Evolutionary conservation across 305 asterid species (phyloP), one percentile per base, ranked within the genome.

Genomic region (Rubia balearica): DNA sequence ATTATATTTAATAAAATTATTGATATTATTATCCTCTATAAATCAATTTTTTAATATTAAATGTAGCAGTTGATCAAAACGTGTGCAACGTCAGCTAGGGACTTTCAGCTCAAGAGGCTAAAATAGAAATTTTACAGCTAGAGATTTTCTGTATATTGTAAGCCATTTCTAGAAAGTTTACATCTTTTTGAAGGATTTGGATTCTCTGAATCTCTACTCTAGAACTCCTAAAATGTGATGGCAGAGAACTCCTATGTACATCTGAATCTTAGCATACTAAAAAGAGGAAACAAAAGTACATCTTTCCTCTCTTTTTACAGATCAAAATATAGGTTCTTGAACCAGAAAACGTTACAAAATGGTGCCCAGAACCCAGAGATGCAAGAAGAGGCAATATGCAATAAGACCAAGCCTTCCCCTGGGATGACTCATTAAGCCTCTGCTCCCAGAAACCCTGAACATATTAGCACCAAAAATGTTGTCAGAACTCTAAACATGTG

Each of bases 401-500:
- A 95, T 71, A 70, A 95, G 78, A 30, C 98, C 87, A 36, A 95
- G 81, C 83, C 99, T 90, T 63, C 92, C 96, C 81, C 96, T 82
- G 17, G 99, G 99, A 78, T 77, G 99, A 71, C 83, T 88, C 98
- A 91, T 95, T 80, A 95, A 75, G 69, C 85, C 94, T 75, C 96
- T 87, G 77, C 94, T 83, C 22, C 97, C 92, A n/a, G 92, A 86
- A 68, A 90, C 97, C 99, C 99, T 95, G 87, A 66, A 77, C 75
- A 78, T 40, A 75, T 40, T 61, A 41, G 19, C 55, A 65, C 73
- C 49, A 57, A 38, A 14, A 1, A 33, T 12, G 56, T 21, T n/a
- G 45, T 17, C 60, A 55, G 7, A 19, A 55, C 14, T n/a, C 8
- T 38, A 36, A 63, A 63, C 14, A 36, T 33, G 6, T 27, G 42